A percentile compares a stretch with the other conserved stretches of the same genome.
These are phyloP conservation scores for Hypoxylon subgilvum DNA, from an alignment of 495 filamentous ascomycete species.

Conservation along the genomic window DNA sequence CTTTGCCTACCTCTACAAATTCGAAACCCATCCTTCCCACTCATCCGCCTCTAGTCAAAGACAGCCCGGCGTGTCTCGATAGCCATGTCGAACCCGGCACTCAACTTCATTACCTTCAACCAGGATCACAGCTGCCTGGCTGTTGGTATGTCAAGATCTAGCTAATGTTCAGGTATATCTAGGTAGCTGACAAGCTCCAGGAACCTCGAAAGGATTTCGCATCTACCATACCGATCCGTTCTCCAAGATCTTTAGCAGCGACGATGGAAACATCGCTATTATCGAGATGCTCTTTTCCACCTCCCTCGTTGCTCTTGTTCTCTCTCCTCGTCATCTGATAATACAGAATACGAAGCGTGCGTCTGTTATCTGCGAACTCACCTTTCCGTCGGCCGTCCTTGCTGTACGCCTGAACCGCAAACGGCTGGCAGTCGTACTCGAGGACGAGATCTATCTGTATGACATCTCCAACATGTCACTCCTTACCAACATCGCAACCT, in stretches of 20 bases:
- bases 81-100: slow-evolving; percentile 62
- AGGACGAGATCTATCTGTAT: slow-evolving; percentile 96
- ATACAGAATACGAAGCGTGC: slow-evolving; percentile 98
- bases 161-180: not conserved
- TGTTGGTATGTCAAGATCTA: slow-evolving; percentile 67
- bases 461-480: slow-evolving; percentile 98
- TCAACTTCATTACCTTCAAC: slow-evolving; percentile 99
- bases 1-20: too few species aligned
- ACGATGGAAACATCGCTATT: slow-evolving; percentile 89
- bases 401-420: slow-evolving; percentile 94
- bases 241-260: slow-evolving; percentile 87
- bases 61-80: not conserved
- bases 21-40: slow-evolving; percentile 1
- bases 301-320: slow-evolving; percentile 90
- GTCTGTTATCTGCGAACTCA: slow-evolving; percentile 98
- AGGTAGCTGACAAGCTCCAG: slow-evolving; percentile 48
- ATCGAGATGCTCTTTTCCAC: slow-evolving; percentile 99
- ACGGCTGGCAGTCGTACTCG: slow-evolving; percentile 87
- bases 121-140: slow-evolving; percentile 97
- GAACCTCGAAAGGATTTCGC: slow-evolving; percentile 88
- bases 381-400: slow-evolving; percentile 91
- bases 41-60: not conserved
- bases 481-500: slow-evolving; percentile 86
- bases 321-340: slow-evolving; percentile 85
- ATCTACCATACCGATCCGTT: slow-evolving; percentile 97